phyloP scores from a whole-genome alignment of 495 filamentous ascomycete genomes.

The Penicillium antarcticum region DNA sequence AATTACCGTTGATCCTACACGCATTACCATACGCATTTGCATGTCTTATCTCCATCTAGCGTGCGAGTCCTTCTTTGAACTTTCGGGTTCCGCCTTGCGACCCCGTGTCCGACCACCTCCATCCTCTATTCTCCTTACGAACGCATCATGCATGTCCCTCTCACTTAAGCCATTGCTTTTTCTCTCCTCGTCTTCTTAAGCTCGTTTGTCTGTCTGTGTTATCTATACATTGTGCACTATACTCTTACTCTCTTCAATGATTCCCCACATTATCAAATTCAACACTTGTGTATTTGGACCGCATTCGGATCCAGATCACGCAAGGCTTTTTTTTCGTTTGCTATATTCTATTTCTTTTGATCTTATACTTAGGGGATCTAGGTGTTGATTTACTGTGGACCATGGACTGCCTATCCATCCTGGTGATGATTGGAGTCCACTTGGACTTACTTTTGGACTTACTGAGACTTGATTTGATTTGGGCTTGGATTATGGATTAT shows the following conservation, averaged over 20 bases:
- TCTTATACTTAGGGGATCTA: no score
- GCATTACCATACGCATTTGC: slow-evolving; percentile 7
- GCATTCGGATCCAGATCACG: neutral
- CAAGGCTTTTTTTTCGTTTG: neutral
- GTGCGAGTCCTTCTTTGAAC: neutral
- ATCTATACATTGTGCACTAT: slow-evolving; percentile 5
- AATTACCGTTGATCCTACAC: neutral
- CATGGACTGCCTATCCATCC: no score
- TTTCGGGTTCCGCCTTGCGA: neutral
- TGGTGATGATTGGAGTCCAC: no score
- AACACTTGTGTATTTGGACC: neutral
- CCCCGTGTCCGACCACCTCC: neutral
- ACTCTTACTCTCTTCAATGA: neutral
- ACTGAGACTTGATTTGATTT: no score
- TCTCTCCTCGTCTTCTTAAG: neutral
- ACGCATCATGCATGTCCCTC: slow-evolving; percentile 2
- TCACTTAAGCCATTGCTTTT: neutral
- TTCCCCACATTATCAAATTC: neutral
- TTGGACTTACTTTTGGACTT: no score
- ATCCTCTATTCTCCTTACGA: neutral
- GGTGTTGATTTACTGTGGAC: no score
- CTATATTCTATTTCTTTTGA: no score
- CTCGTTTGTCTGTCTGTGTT: neutral
- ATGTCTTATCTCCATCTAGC: slow-evolving; percentile 4
- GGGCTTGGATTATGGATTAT: no score